Base-by-base conservation (phyloP, 805 yeast genomes). In the Suhomyces canberraensis region DNA sequence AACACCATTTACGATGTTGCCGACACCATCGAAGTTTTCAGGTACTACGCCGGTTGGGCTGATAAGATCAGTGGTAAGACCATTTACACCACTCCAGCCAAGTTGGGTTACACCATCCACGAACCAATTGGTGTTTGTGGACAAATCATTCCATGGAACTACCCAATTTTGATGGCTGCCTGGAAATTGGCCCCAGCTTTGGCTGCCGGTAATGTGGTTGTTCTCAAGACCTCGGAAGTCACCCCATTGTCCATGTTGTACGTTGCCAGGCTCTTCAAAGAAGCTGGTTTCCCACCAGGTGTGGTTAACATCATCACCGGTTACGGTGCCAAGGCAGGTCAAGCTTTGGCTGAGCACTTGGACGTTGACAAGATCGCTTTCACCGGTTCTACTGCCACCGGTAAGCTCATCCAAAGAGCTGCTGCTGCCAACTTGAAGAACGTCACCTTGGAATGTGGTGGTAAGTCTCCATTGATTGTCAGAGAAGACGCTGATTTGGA, bases 151-250 rank as follows among this genome's bases (percentile, higher is more conserved):
- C 87, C 87, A 22, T 80, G 87, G 86, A 80, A 80, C 63, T 81
- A 77, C 54, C 86, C 87, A 11, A 48, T 69, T 43, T 65, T 73
- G 21, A 81, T 83, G 88, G 79, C 84, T 11, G 71, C 84, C 16
- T 84, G 93, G 93, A 84, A 84, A 60, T 67, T 84, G 52, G 87
- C 84, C 18, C 91, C 91, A 16, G 93, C 95, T 8, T 63, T 84
- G 45, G 88, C 90, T 28, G 81, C 86, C 36, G 93, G 93, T 37
- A 84, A 85, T 60, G 72, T 78, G 11, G 74, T 82, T 31, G 78
- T 84, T 30, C 72, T 84, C 57, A 84, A 84, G 60, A 73, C 87
- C 3, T 81, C 88, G 39, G 93, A 85, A 61, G 64, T 79, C 47
- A 83, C 91, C 5, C 93, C 93, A 9, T 69, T 84, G 48, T 77